These are phyloP conservation scores for Nannochloris sp. DNA, from an alignment of 139 green algal species.

Conservation along the genomic window DNA sequence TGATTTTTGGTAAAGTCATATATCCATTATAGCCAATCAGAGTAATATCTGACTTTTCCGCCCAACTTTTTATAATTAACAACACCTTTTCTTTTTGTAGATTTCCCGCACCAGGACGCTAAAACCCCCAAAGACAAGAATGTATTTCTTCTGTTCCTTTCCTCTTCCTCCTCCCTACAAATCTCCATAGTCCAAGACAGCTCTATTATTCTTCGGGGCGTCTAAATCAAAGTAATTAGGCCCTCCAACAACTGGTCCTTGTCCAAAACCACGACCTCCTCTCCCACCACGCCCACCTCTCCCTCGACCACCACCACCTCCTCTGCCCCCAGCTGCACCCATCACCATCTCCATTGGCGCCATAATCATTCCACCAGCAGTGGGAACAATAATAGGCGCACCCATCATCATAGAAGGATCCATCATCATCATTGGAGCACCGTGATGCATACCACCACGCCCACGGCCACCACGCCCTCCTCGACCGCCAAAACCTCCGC, in stretches of 20 bases:
- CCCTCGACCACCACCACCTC: constrained; percentile 4
- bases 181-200: constrained; percentile 81
- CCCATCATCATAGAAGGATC: constrained; percentile 80
- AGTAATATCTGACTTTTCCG: no score
- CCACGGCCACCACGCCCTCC: not conserved
- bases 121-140: no score
- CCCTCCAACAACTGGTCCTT: constrained; percentile 13
- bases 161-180: no score
- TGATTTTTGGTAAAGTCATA: no score
- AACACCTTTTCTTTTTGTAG: no score
- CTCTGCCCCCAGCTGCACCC: not conserved
- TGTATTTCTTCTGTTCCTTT: no score
- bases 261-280: constrained; percentile 8
- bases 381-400: constrained; percentile 34
- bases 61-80: no score
- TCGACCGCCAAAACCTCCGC: not conserved
- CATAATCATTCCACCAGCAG: not conserved
- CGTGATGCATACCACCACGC: constrained; percentile 6
- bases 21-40: no score
- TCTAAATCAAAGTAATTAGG: constrained; percentile 75
- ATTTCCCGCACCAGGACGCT: no score
- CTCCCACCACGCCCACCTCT: constrained; percentile 10
- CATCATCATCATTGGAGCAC: constrained; percentile 48
- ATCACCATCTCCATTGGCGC: constrained; percentile 1
- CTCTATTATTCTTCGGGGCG: constrained; percentile 70